Base-by-base conservation (phyloP, 2,329 filamentous ascomycete genomes). In the Pseudopithomyces chartarum region DNA sequence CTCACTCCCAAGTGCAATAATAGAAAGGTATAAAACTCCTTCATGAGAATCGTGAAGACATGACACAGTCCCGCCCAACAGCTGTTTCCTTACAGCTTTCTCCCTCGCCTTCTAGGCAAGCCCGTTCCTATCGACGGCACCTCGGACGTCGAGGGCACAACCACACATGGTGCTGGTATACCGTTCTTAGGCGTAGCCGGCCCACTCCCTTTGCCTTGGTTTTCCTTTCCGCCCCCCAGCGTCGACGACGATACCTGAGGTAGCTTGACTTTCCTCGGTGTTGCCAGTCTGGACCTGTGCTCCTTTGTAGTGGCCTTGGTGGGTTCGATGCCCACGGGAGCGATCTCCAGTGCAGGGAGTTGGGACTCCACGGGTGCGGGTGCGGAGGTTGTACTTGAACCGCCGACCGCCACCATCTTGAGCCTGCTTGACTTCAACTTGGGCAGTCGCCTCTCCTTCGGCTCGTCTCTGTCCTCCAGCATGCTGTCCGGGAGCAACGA, bases 211-310 rank as follows among this genome's bases (percentile, higher is more conserved):
- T 56, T 53, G 13, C 60, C 60, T 17, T 61, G 52, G 45, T 70
- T 73, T 49, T 71, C 65, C 58, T 69, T 69, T n/a, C 62, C 65
- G 20, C 68, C 63, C 46, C 57, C 52, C 1, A 48, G 17, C 13
- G 62, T 44, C 0, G 61, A 19, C 6, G 62, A 45, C 1, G 58
- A 33, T 2, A 65, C 57, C 6, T 67, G 65, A 1, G 72, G 70
- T 2, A 77, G 55, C 32, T 71, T 71, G 11, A 76, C 68, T 23
- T 70, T 75, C 54, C 63, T 71, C 0, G 74, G 73, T 0, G 73
- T 69, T 1, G 73, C 71, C 6, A 77, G 66, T 8, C 73, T 64
- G 44, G 65, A 70, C 38, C 73, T 75, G 12, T 68, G 65, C 43
- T 71, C 67, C 22, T 67, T 65, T 1, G 42, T 20, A 13, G 53